Conservation (phyloP, 75 land plant genomes). For the Ceratopteris richardii region DNA sequence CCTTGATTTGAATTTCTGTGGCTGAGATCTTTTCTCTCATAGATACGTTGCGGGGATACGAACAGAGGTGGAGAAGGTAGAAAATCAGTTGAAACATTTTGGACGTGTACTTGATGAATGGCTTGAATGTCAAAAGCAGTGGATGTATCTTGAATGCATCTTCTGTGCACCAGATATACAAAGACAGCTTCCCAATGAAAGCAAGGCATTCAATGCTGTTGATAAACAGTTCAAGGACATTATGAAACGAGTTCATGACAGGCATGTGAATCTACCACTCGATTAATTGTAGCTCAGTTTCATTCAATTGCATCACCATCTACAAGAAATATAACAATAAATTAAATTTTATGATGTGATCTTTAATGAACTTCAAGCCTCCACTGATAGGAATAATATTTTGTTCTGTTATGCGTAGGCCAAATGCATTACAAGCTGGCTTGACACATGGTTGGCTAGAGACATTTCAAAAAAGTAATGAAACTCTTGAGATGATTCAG, state of each 20-base stretch:
- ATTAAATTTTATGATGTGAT: no score
- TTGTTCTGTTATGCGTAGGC: no score
- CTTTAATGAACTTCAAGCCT: no score
- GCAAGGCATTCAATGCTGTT: conserved; percentile 35
- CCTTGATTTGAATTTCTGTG: no score
- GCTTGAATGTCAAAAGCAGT: conserved; percentile 35
- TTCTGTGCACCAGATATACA: conserved; percentile 37
- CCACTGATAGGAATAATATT: no score
- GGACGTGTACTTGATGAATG: conserved; percentile 31
- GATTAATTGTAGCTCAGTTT: background rate
- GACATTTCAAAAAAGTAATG: conserved; percentile 30
- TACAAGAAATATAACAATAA: no score
- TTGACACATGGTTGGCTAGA: conserved; percentile 20
- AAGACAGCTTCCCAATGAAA: conserved; percentile 34
- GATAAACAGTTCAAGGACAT: conserved; percentile 36
- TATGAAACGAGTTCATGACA: conserved; percentile 33
- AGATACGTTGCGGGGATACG: conserved; percentile 27
- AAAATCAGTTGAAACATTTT: conserved; percentile 23
- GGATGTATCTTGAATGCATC: conserved; percentile 39
- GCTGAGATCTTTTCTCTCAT: background rate
- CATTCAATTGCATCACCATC: background rate
- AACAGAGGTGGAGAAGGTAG: conserved; percentile 29
- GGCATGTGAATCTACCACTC: conserved; percentile 10
- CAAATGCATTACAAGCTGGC: conserved; percentile 30
- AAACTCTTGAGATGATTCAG: conserved; percentile 29